Conservation (phyloP, 2,329 filamentous ascomycete species). For the Cytospora chrysosperma region DNA sequence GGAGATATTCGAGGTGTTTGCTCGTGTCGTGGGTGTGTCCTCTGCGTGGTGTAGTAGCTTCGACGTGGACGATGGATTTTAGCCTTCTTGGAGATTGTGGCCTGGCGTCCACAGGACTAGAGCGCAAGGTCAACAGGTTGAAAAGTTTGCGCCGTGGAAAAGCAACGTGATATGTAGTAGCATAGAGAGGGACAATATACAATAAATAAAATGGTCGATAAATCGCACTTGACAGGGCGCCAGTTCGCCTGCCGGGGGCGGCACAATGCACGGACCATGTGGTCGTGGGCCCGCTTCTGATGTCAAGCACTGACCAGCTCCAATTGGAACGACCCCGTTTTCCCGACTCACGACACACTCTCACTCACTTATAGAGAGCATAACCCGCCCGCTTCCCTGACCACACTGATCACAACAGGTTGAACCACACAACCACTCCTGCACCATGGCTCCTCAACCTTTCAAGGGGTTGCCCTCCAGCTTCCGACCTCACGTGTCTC, state of each 20-base stretch:
- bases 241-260: not conserved
- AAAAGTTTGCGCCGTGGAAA: not conserved
- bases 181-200: not conserved
- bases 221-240: not conserved
- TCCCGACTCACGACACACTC: not conserved
- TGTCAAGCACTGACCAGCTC: not conserved
- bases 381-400: not conserved
- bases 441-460: constrained; percentile 36
- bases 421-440: not conserved
- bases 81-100: not conserved
- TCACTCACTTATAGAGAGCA: not conserved
- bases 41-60: not conserved
- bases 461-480: constrained; percentile 29
- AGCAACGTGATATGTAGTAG: no score
- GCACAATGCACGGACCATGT: not conserved
- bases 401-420: not conserved
- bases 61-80: not conserved
- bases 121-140: not conserved
- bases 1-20: not conserved
- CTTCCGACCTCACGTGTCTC: constrained; percentile 46
- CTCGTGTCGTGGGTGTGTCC: not conserved
- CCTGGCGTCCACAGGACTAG: not conserved
- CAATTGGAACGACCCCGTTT: not conserved
- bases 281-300: not conserved
- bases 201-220: not conserved